Percentiles rank a stretch among this genome's conserved stretches.
Conservation (phyloP, 1,284 basidiomycete genomes). For the Leccinum pachyderme region DNA sequence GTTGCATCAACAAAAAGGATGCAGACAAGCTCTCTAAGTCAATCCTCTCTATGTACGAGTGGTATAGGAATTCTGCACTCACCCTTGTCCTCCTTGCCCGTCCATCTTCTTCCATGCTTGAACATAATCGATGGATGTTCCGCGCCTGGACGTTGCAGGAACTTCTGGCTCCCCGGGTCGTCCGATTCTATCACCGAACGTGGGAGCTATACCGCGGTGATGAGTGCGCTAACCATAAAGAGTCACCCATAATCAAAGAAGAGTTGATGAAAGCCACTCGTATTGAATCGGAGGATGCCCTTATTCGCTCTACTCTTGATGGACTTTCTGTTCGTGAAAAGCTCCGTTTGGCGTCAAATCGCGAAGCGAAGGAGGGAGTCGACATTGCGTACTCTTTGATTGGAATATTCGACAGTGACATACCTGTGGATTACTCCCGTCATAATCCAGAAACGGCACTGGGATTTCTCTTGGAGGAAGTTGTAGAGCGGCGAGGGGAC, state of each 20-base stretch:
- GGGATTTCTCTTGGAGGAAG: conserved; percentile 14
- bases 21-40: conserved; percentile 1
- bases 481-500: conserved; percentile 5
- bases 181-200: conserved; percentile 13
- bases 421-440: not conserved
- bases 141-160: conserved; percentile 21
- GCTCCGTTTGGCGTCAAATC: conserved; percentile 15
- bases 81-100: conserved; percentile 15
- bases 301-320: conserved; percentile 7
- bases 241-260: not conserved
- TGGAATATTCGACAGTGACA: conserved; percentile 14
- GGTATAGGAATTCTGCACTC: conserved; percentile 18
- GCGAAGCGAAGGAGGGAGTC: conserved; percentile 9
- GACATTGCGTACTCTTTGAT: conserved; percentile 18
- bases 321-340: conserved; percentile 5
- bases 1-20: conserved; percentile 13
- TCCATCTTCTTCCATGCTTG: conserved; percentile 5
- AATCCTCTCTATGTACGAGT: conserved; percentile 20
- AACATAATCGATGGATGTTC: conserved; percentile 18
- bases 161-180: conserved; percentile 9
- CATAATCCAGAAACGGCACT: conserved; percentile 12
- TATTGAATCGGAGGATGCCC: not conserved
- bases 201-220: conserved; percentile 8
- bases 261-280: conserved; percentile 1
- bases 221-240: conserved; percentile 10